Percentiles rank a stretch among this genome's conserved stretches.
These are phyloP conservation scores for Psidium friedrichsthalianum DNA, from an alignment of 345 rosid species.

Conservation along the genomic window DNA sequence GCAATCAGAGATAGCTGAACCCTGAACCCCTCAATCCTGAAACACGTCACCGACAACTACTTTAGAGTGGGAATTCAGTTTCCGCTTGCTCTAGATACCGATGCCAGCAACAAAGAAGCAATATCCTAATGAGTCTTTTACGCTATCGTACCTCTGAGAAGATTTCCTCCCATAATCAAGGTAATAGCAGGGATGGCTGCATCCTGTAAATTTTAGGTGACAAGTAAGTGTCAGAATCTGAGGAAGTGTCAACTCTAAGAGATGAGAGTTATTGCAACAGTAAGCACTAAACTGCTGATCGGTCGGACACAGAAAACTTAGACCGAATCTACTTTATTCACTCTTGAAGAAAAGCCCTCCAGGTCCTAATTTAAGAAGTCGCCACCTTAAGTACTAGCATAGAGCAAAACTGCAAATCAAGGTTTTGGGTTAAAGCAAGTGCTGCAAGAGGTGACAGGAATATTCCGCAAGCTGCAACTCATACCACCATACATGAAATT, in stretches of 20 bases:
- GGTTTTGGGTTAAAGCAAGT: background rate
- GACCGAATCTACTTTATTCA: background rate
- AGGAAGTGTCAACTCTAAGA: background rate
- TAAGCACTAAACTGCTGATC: background rate
- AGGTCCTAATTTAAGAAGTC: background rate
- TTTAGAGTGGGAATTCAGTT: background rate
- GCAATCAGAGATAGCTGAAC: conserved; percentile 10
- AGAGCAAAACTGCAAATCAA: background rate
- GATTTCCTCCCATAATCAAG: conserved; percentile 38
- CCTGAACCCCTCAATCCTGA: conserved; percentile 32
- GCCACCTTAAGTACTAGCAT: background rate
- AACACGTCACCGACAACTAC: background rate
- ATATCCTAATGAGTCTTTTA: background rate
- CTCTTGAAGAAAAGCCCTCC: background rate
- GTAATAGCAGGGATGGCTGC: conserved; percentile 36
- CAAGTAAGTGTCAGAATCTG: background rate
- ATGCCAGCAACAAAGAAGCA: background rate
- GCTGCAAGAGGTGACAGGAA: background rate
- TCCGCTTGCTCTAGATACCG: background rate
- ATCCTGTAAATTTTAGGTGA: conserved; percentile 7
- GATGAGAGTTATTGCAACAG: background rate
- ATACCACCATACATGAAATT: background rate
- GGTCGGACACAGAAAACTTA: background rate
- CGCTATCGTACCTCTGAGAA: conserved; percentile 13
- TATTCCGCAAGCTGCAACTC: background rate